Percentiles rank a stretch among this genome's conserved stretches.
Evolutionary conservation across 2,329 filamentous ascomycete species (phyloP).

Genomic region (Colletotrichum tabaci): DNA sequence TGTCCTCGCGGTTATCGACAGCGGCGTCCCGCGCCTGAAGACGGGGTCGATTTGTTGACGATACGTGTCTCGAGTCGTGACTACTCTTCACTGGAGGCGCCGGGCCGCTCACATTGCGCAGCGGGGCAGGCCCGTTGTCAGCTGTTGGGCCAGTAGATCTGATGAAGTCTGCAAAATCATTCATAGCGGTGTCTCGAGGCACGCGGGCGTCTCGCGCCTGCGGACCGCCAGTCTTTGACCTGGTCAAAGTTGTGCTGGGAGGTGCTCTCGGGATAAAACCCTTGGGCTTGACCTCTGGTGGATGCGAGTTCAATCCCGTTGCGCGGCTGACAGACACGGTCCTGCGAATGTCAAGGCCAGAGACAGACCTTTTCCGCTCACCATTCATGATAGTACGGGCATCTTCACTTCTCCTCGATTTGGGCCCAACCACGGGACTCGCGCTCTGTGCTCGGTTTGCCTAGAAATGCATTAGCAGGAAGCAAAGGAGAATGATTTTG

Average conservation of each 20-base stretch:
- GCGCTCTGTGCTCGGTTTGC: constrained; percentile 56
- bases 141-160: constrained; percentile 83
- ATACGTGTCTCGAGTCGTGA: constrained; percentile 56
- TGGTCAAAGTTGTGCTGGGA: constrained; percentile 50
- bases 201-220: constrained; percentile 81
- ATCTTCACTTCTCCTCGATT: constrained; percentile 64
- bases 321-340: constrained; percentile 52
- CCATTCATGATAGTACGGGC: constrained; percentile 53
- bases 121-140: constrained; percentile 54
- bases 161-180: constrained; percentile 90
- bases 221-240: constrained; percentile 50
- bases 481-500: neutral
- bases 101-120: constrained; percentile 53
- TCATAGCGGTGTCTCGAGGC: constrained; percentile 76
- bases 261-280: constrained; percentile 52
- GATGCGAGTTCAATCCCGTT: constrained; percentile 56
- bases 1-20: constrained; percentile 75
- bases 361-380: constrained; percentile 51
- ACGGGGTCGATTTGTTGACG: constrained; percentile 62
- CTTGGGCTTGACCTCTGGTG: constrained; percentile 47
- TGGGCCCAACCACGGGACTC: constrained; percentile 59
- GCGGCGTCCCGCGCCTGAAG: constrained; percentile 81
- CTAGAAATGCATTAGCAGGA: constrained; percentile 48
- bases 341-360: constrained; percentile 60
- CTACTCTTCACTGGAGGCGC: constrained; percentile 53